A percentile compares a stretch with the other conserved stretches of the same genome.
These are phyloP conservation scores for Mitragyna speciosa DNA, from an alignment of 257 asterid genomes.

Conservation along the genomic window DNA sequence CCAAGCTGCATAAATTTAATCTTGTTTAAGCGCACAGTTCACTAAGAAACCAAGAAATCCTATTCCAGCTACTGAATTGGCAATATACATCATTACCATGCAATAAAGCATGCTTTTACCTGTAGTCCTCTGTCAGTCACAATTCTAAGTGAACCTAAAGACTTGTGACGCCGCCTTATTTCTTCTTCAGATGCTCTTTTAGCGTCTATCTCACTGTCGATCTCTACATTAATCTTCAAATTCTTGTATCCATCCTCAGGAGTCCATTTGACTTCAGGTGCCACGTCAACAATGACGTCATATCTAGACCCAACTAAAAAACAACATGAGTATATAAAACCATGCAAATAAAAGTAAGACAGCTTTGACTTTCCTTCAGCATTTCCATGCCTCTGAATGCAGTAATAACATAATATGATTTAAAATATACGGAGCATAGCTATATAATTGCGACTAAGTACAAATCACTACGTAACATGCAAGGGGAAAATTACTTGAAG, in stretches of 20 bases:
- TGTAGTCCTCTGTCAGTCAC: conserved; percentile 83
- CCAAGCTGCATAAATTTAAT: conserved; percentile 57
- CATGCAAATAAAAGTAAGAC: conserved; percentile 5
- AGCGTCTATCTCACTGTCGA: conserved; percentile 85
- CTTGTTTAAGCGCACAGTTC: neutral
- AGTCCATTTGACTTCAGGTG: conserved; percentile 83
- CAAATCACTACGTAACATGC: neutral
- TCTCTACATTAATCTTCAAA: conserved; percentile 81
- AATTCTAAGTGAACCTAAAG: conserved; percentile 71
- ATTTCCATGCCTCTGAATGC: neutral
- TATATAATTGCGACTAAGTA: neutral
- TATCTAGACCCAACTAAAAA: conserved; percentile 48
- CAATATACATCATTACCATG: neutral
- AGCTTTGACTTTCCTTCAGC: neutral
- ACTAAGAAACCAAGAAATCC: neutral
- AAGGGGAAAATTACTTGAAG: neutral
- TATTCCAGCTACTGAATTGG: neutral
- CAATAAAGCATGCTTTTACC: conserved; percentile 37
- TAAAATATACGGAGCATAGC: neutral
- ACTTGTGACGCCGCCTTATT: conserved; percentile 71
- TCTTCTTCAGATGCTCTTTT: conserved; percentile 75
- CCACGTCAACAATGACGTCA: conserved; percentile 83
- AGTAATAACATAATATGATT: neutral
- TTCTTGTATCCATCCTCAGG: conserved; percentile 92
- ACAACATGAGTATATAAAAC: conserved; percentile 17